Base-by-base conservation (phyloP, 2,329 filamentous ascomycete species). In the Colletotrichum destructivum region DNA sequence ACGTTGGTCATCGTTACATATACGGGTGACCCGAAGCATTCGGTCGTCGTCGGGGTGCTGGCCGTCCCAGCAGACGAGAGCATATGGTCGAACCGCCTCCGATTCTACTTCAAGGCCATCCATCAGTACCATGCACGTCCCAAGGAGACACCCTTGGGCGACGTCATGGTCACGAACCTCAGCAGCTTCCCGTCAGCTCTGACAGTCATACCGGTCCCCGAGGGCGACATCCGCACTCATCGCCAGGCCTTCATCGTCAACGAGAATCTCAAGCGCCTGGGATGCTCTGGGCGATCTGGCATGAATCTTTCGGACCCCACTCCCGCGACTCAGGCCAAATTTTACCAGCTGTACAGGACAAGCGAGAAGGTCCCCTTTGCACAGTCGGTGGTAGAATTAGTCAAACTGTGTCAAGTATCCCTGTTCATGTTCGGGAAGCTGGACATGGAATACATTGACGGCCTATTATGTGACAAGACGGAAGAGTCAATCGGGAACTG, bases 1-100 rank as follows among this genome's bases (percentile, higher is more conserved):
- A 98, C 96, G 18, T 93, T 97, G 74, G 90, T 97, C 61, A 97
- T 98, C 75, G 93, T 93, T 52, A 98, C 95, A 3, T 98, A 96
- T 79, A 98, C 96, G 0, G 96, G 96, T 66, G 95, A 98, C 77
- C 87, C 90, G 44, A 91, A 90, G 44, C 93, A 98, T 80, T 89
- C 87, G 0, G 91, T 97, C n/a, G 83, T 92, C 11, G 95, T 94
- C 5, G 92, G 93, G 4, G 92, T 98, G 12, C 84, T 98, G 56
- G 92, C 91, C 61, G 92, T 98, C 7, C 95, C 96, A 0, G 90
- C 89, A 15, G 92, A 98, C 77, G 93, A 97, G 80, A 87, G 84
- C 11, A 84, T 88, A 52, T 98, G 96, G 95, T 96, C 95, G 3
- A 88, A 90, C 2, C 89, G 92, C 72, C 82, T 98, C 73, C 90